These are phyloP conservation scores for Eremochloa ophiuroides DNA, from an alignment of 176 grass and related monocot genomes.

Conservation along the genomic window DNA sequence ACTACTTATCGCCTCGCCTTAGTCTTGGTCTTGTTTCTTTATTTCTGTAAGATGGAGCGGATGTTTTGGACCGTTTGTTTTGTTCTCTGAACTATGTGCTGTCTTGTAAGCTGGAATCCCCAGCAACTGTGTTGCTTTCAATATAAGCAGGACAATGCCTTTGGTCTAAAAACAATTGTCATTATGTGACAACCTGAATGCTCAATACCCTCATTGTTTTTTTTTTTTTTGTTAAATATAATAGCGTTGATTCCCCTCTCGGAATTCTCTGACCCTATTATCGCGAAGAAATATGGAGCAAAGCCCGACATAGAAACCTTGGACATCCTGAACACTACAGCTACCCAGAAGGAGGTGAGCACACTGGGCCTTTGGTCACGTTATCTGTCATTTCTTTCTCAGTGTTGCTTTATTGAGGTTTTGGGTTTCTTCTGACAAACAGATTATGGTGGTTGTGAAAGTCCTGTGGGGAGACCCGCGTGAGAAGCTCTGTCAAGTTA, in stretches of 20 bases:
- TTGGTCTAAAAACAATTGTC: no score
- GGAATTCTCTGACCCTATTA: slow-evolving; percentile 53
- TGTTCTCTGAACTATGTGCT: no score
- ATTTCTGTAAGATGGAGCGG: no score
- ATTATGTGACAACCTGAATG: not conserved
- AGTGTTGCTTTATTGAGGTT: not conserved
- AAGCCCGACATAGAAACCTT: slow-evolving; percentile 82
- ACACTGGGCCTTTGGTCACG: not conserved
- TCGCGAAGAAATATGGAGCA: slow-evolving; percentile 72
- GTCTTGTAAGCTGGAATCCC: no score
- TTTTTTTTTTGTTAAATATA: slow-evolving; percentile 9
- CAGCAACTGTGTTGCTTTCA: no score
- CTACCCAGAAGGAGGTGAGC: slow-evolving; percentile 69
- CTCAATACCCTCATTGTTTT: not conserved
- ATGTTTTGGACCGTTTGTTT: no score
- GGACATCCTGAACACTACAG: slow-evolving; percentile 72
- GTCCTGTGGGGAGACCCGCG: slow-evolving; percentile 81
- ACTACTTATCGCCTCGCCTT: no score
- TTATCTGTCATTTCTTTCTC: not conserved
- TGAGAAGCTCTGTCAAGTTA: slow-evolving; percentile 83
- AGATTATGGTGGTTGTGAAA: slow-evolving; percentile 67
- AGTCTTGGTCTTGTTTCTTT: no score
- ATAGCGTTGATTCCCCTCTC: slow-evolving; percentile 73
- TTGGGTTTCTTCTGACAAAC: not conserved
- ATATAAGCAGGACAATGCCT: no score